A percentile compares a stretch with the other conserved stretches of the same genome.
Conservation (phyloP, 495 filamentous ascomycete genomes). For the Amniculicola lignicola region DNA sequence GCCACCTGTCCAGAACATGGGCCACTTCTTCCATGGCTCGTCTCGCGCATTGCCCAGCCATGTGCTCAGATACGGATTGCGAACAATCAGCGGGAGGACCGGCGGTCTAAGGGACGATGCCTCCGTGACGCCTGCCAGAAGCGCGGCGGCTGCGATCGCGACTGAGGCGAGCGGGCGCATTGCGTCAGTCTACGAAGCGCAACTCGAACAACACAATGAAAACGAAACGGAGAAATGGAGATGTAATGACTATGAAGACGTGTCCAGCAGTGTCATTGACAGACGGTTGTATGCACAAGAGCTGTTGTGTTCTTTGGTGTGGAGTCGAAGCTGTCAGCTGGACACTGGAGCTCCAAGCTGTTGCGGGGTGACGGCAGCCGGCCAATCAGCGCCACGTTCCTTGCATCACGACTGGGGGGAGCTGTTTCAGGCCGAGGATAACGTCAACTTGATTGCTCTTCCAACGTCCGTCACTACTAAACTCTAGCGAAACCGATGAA, state of each 20-base stretch:
- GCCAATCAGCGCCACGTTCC: slow-evolving; percentile 23
- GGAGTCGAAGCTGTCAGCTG: slow-evolving; percentile 26
- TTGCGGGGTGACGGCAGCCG: slow-evolving; percentile 21
- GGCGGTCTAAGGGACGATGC: slow-evolving; percentile 61
- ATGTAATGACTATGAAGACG: no score
- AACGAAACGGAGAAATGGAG: no score
- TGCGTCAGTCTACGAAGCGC: slow-evolving; percentile 11
- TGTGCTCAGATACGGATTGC: slow-evolving; percentile 88
- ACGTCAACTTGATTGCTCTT: background rate
- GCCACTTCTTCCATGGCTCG: slow-evolving; percentile 87
- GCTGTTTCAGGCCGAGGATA: background rate
- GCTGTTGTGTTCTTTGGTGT: background rate
- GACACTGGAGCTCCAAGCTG: background rate
- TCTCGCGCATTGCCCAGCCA: slow-evolving; percentile 79
- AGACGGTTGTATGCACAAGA: background rate
- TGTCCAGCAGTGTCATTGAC: no score
- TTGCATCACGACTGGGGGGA: no score
- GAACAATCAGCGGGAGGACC: slow-evolving; percentile 81
- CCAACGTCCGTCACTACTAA: background rate
- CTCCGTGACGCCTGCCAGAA: slow-evolving; percentile 27
- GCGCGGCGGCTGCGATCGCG: slow-evolving; percentile 25
- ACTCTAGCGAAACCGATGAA: no score
- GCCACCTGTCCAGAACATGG: slow-evolving; percentile 89
- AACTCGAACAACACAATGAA: no score
- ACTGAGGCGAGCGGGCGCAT: slow-evolving; percentile 26